A percentile compares a stretch with the other conserved stretches of the same genome.
Conservation (phyloP, 2,329 filamentous ascomycete species). For the Cladosporium colombiae region DNA sequence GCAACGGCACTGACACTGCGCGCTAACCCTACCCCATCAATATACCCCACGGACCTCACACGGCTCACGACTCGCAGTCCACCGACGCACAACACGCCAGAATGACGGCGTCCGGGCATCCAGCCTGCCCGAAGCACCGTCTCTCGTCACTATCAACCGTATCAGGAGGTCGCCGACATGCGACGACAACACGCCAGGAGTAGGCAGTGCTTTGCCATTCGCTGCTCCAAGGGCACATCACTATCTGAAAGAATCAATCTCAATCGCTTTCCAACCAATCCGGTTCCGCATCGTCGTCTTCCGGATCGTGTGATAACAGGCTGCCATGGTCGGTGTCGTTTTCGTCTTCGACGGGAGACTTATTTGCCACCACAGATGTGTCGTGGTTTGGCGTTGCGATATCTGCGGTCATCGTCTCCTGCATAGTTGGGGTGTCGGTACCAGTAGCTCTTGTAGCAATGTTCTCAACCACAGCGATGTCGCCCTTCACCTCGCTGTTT, state of each 20-base stretch:
- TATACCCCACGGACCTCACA: not conserved
- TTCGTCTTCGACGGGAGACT: not conserved
- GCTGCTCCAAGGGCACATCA: not conserved
- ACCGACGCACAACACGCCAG: not conserved
- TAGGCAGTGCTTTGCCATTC: not conserved
- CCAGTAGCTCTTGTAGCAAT: not conserved
- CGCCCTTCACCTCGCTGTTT: not conserved
- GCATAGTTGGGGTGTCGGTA: not conserved
- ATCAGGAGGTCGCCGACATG: not conserved
- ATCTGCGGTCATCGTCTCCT: not conserved
- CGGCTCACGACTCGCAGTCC: not conserved
- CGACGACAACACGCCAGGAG: not conserved
- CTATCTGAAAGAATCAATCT: slow-evolving; percentile 22
- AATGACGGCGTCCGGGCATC: not conserved
- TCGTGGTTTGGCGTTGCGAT: not conserved
- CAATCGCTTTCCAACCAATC: slow-evolving; percentile 57
- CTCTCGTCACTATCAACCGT: not conserved
- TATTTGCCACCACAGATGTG: not conserved
- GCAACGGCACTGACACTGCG: not conserved
- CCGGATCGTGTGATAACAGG: slow-evolving; percentile 62
- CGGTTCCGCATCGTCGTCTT: slow-evolving; percentile 65
- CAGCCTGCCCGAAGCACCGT: not conserved
- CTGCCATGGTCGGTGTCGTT: slow-evolving; percentile 50
- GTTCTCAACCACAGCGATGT: not conserved
- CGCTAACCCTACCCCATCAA: not conserved